Conservation (phyloP, 2,329 filamentous ascomycete genomes). For the Colletotrichum limetticola region DNA sequence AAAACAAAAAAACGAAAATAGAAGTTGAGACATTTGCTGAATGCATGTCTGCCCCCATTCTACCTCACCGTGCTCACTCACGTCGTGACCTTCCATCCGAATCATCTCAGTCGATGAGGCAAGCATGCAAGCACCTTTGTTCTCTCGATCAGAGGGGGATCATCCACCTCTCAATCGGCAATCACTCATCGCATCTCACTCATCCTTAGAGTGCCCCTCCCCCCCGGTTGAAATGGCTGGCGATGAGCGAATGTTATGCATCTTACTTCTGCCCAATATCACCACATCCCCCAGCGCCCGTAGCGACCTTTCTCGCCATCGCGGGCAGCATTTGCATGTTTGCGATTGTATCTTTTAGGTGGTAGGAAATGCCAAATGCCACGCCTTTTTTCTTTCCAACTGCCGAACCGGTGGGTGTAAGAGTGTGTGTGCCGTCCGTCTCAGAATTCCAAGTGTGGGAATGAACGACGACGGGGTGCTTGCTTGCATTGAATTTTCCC, state of each 20-base stretch:
- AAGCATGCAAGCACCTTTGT: not conserved
- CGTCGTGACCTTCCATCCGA: not conserved
- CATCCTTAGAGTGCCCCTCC: too few relatives aligned
- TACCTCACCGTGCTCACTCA: not conserved
- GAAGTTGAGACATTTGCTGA: not conserved
- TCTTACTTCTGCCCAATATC: not conserved
- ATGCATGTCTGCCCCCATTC: not conserved
- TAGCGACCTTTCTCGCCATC: not conserved
- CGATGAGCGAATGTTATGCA: not conserved
- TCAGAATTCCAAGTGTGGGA: not conserved
- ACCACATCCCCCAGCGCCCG: not conserved
- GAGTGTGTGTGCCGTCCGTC: not conserved
- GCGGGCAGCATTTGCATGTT: not conserved
- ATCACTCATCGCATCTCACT: not conserved
- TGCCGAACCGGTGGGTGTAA: not conserved
- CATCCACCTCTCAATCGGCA: not conserved
- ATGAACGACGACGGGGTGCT: not conserved
- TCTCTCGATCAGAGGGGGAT: not conserved
- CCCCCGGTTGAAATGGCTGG: not conserved
- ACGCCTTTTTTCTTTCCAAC: not conserved
- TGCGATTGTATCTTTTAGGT: not conserved
- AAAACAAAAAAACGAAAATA: not conserved
- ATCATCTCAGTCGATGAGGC: not conserved
- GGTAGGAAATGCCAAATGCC: not conserved
- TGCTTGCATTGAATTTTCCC: not conserved